Percentiles rank a stretch among this genome's conserved stretches.
Conservation (phyloP, 805 yeast species). For the Candida patagonica region DNA sequence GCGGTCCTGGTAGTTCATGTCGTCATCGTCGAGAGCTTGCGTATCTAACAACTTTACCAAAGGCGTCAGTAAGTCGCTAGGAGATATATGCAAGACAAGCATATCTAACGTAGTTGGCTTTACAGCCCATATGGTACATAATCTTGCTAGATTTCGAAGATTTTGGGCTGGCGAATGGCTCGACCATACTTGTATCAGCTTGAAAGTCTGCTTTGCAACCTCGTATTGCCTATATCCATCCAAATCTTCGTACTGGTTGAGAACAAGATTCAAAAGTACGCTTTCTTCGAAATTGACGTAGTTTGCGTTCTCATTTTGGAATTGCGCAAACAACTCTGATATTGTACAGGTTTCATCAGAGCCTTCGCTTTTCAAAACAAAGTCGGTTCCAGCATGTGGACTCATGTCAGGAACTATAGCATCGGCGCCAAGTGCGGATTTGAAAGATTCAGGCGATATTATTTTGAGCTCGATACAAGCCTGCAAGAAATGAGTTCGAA, state of each 20-base stretch:
- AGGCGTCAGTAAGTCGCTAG: constrained; percentile 35
- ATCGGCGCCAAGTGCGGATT: constrained; percentile 19
- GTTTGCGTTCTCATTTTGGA: constrained; percentile 35
- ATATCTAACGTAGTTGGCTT: constrained; percentile 35
- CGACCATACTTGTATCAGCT: constrained; percentile 28
- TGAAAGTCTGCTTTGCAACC: constrained; percentile 31
- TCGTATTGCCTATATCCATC: constrained; percentile 40
- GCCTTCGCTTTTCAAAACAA: constrained; percentile 1
- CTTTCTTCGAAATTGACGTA: constrained; percentile 45
- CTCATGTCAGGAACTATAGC: constrained; percentile 7
- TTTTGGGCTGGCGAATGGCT: constrained; percentile 27
- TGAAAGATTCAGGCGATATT: constrained; percentile 30
- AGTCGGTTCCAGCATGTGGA: constrained; percentile 13
- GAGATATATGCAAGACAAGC: constrained; percentile 37
- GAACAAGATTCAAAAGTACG: constrained; percentile 41
- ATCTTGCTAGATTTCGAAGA: constrained; percentile 36
- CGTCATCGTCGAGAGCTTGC: constrained; percentile 39
- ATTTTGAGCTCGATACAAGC: constrained; percentile 35
- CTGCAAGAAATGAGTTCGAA: constrained; percentile 43
- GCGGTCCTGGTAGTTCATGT: constrained; percentile 52
- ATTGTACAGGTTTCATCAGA: constrained; percentile 23
- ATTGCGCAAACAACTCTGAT: constrained; percentile 21
- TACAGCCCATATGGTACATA: constrained; percentile 42
- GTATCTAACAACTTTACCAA: constrained; percentile 45
- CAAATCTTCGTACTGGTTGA: constrained; percentile 34